Evolutionary conservation across 495 filamentous ascomycete species (phyloP), one percentile per base, ranked within the genome.

Genomic region (Evernia prunastri): DNA sequence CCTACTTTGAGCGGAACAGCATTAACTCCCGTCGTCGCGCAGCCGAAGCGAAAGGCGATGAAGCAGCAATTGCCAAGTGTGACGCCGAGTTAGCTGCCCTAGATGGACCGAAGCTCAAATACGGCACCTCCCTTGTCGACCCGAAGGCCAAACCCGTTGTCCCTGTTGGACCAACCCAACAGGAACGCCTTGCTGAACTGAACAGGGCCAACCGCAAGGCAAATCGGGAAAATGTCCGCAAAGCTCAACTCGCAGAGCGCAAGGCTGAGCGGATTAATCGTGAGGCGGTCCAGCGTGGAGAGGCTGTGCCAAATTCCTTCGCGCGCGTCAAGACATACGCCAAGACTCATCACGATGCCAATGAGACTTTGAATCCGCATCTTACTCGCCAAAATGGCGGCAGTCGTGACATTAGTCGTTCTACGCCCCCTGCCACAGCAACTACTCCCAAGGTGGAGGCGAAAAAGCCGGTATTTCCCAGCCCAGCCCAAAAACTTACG

Each of bases 241-340:
- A 88, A 73, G 92, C 92, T 9, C 89, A 96, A 73, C 76, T 94
- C 29, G 84, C 84, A 66, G 93, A 97, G 78, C 80, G 86, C 20
- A 82, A 82, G 49, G 81, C 81, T 15, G 81, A 82, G n/a, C 60
- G 65, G 3, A 51, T 69, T 20, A 53, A 65, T 25, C 81, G 85
- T 35, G 80, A 86, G 68, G 83, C 80, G 20, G 72, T 84, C 53
- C 81, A 79, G 53, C 81, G 84, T 35, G 82, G 84, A 56, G 80
- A 81, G 61, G 74, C 76, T 7, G 62, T 76, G 47, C 67, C 76
- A 13, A 83, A 89, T 70, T 77, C 79, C 3, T 86, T 85, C 65
- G 78, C 85, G 65, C 83, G 86, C 42, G 81, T 88, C 47, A 82
- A 79, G 67, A 87, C 85, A 39, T 74, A 76, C 39, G 80, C 85